A percentile compares a stretch with the other conserved stretches of the same genome.
Evolutionary conservation across 345 rosid genomes (phyloP).

Genomic region (Eucalyptus polyanthemos): DNA sequence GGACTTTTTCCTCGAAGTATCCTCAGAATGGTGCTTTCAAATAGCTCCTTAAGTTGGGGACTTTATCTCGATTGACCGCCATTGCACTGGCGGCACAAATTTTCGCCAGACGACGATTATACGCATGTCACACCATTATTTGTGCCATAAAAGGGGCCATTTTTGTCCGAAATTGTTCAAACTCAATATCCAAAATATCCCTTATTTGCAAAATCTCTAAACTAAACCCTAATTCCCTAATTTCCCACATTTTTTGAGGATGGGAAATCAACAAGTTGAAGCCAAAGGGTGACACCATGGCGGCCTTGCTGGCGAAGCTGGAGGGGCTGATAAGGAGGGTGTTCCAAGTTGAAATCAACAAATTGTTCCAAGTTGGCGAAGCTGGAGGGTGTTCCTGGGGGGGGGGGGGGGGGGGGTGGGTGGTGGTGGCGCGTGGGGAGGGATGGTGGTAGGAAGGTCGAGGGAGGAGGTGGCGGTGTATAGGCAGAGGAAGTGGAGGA

Average conservation of each 20-base stretch:
- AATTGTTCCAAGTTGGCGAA: slow-evolving; percentile 19
- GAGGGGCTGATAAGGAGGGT: slow-evolving; percentile 47
- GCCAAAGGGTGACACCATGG: slow-evolving; percentile 64
- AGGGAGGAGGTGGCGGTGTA: slow-evolving; percentile 78
- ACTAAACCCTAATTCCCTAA: not conserved
- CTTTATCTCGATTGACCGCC: not conserved
- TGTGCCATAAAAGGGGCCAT: not conserved
- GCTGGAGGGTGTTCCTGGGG: slow-evolving; percentile 29
- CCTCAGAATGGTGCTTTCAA: no score
- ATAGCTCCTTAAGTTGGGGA: no score
- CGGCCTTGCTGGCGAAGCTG: slow-evolving; percentile 66
- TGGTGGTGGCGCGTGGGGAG: not conserved
- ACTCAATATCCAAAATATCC: not conserved
- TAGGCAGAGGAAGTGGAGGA: slow-evolving; percentile 38
- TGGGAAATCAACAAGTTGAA: slow-evolving; percentile 43
- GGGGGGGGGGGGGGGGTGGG: slow-evolving; percentile 4
- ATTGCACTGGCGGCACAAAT: not conserved
- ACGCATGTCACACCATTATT: not conserved
- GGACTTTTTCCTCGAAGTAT: no score
- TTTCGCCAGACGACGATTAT: not conserved
- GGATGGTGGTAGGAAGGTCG: slow-evolving; percentile 70
- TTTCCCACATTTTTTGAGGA: not conserved
- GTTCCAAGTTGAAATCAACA: not conserved
- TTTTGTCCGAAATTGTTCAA: not conserved
- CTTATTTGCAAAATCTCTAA: not conserved